Conservation (phyloP, 2,329 filamentous ascomycete genomes). For the Juglanconis sp. region DNA sequence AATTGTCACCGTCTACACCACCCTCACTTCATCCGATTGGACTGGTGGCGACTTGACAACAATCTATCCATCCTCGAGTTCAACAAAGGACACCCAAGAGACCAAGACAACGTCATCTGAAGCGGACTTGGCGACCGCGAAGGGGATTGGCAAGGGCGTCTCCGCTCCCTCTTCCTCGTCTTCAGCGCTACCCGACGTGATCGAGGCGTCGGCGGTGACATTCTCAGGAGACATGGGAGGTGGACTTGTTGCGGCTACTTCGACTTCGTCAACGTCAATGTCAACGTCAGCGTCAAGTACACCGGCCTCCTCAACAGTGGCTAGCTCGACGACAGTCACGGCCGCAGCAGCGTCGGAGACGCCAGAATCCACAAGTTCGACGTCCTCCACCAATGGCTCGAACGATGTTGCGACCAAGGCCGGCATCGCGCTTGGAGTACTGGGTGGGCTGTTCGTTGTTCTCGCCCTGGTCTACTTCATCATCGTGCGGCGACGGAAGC, state of each 20-base stretch:
- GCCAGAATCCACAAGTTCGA: constrained; percentile 21
- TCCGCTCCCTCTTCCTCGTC: neutral
- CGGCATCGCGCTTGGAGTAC: constrained; percentile 79
- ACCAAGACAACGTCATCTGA: constrained; percentile 6
- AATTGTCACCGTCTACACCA: constrained; percentile 29
- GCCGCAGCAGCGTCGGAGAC: constrained; percentile 7
- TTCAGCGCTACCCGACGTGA: constrained; percentile 2
- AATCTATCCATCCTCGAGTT: constrained; percentile 21
- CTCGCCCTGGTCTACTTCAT: constrained; percentile 69
- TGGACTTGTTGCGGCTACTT: neutral
- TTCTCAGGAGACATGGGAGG: neutral
- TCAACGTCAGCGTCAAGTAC: neutral
- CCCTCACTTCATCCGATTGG: constrained; percentile 23
- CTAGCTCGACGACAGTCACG: neutral
- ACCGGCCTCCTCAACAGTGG: neutral
- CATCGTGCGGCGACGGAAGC: constrained; percentile 68
- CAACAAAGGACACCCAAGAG: constrained; percentile 17
- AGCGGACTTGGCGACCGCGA: neutral
- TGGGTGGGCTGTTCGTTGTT: constrained; percentile 65
- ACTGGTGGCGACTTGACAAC: constrained; percentile 13
- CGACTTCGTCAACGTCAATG: neutral
- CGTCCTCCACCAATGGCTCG: constrained; percentile 23
- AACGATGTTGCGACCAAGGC: constrained; percentile 57
- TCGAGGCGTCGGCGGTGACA: neutral
- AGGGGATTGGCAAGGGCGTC: neutral